Percentiles rank a stretch among this genome's conserved stretches.
phyloP scores from a whole-genome alignment of 1,284 basidiomycete species.

The Malassezia japonica region DNA sequence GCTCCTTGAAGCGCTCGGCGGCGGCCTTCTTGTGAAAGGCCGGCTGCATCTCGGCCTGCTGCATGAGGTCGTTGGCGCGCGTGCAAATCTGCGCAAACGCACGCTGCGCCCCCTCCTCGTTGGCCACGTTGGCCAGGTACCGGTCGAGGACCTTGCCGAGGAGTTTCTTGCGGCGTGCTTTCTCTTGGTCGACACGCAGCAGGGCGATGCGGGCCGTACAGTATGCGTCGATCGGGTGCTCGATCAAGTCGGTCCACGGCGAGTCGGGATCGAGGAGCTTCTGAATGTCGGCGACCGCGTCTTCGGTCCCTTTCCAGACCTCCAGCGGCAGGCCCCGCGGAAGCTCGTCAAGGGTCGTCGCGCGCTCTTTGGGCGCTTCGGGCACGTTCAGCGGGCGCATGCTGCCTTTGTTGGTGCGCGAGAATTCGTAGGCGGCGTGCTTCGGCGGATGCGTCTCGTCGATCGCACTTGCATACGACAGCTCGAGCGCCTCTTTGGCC shows the following conservation, averaged over 20 bases:
- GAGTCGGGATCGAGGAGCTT: slow-evolving; percentile 22
- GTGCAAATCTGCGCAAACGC: slow-evolving; percentile 20
- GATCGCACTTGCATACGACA: neutral
- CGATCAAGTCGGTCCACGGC: slow-evolving; percentile 26
- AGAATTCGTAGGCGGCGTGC: slow-evolving; percentile 22
- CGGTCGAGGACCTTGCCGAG: slow-evolving; percentile 6
- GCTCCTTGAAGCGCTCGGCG: slow-evolving; percentile 26
- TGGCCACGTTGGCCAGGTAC: slow-evolving; percentile 14
- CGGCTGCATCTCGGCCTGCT: slow-evolving; percentile 31
- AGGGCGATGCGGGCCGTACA: slow-evolving; percentile 26
- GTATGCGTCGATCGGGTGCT: slow-evolving; percentile 33
- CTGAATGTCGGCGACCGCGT: slow-evolving; percentile 15
- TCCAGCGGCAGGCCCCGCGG: slow-evolving; percentile 16
- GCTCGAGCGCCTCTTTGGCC: neutral
- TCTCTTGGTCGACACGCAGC: slow-evolving; percentile 38
- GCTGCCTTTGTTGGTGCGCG: neutral
- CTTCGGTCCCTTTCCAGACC: slow-evolving; percentile 15
- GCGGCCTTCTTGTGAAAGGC: slow-evolving; percentile 29
- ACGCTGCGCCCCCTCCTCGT: slow-evolving; percentile 18
- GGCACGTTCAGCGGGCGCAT: neutral
- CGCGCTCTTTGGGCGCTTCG: neutral
- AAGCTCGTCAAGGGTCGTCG: neutral
- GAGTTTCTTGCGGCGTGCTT: slow-evolving; percentile 28
- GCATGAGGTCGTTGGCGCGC: slow-evolving; percentile 31
- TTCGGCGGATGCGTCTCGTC: slow-evolving; percentile 34